Evolutionary conservation across 2,329 filamentous ascomycete species (phyloP).

Genomic region (Trichocomaceae sp.): DNA sequence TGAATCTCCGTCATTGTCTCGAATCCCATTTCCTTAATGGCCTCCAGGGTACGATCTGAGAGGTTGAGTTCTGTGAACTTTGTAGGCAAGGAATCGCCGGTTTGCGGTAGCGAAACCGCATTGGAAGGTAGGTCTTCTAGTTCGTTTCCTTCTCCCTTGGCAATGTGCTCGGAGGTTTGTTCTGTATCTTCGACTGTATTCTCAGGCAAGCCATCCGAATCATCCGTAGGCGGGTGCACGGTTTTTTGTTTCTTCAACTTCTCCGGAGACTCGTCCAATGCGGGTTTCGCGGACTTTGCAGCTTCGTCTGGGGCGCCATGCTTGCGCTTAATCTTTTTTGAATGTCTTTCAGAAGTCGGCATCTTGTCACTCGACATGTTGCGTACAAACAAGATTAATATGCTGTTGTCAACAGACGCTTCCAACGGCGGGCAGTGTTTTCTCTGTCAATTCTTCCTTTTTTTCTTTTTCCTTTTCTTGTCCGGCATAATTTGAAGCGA

Average conservation of each 20-base stretch:
- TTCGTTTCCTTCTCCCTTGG: slow-evolving; percentile 28
- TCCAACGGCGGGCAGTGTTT: background rate
- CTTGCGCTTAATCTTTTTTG: slow-evolving; percentile 44
- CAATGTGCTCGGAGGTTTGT: slow-evolving; percentile 38
- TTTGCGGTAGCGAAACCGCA: slow-evolving; percentile 52
- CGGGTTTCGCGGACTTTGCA: slow-evolving; percentile 15
- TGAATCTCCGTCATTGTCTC: slow-evolving; percentile 96
- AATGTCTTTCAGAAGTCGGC: slow-evolving; percentile 32
- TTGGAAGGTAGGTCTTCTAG: slow-evolving; percentile 48
- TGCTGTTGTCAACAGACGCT: background rate
- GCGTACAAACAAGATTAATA: background rate
- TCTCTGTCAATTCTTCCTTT: too few relatives aligned
- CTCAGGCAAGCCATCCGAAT: background rate
- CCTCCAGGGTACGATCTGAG: slow-evolving; percentile 80
- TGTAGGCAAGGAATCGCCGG: slow-evolving; percentile 50
- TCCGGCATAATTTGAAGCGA: background rate
- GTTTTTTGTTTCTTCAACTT: slow-evolving; percentile 22
- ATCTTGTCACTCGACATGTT: slow-evolving; percentile 29
- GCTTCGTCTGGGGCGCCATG: slow-evolving; percentile 26
- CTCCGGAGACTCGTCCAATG: slow-evolving; percentile 25
- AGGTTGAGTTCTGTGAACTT: slow-evolving; percentile 77
- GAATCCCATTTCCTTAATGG: slow-evolving; percentile 87
- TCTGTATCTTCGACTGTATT: slow-evolving; percentile 17
- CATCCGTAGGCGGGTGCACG: background rate
- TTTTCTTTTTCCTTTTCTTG: slow-evolving; percentile 1